Conservation (phyloP, 164 flowering plant species). For the Pachysandra terminalis region DNA sequence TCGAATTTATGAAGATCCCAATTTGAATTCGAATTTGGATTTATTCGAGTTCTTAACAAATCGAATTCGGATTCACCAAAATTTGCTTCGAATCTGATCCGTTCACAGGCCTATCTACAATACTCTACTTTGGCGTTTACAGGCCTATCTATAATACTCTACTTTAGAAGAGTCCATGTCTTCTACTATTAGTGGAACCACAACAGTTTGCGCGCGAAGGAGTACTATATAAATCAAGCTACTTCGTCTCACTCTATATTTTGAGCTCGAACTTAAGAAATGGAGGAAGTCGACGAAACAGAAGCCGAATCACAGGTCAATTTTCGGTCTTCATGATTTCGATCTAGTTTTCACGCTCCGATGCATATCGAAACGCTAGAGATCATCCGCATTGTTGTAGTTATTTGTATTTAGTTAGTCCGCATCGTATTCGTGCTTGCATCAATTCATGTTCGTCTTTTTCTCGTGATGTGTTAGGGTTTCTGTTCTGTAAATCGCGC, state of each 20-base stretch:
- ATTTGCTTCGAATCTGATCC: no score
- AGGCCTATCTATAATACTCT: no score
- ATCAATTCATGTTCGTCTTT: neutral
- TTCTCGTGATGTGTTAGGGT: neutral
- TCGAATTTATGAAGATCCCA: no score
- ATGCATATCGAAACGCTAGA: neutral
- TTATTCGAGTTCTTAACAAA: no score
- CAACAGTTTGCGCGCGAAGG: no score
- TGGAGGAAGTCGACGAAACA: conserved; percentile 75
- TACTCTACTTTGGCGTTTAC: no score
- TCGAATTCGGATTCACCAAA: no score
- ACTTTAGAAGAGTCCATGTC: no score
- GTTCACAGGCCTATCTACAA: no score
- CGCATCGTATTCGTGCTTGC: neutral
- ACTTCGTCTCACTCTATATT: conserved; percentile 5
- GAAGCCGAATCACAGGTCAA: conserved; percentile 53
- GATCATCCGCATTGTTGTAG: neutral
- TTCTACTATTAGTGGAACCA: no score
- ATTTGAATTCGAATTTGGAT: no score
- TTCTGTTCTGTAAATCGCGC: no score
- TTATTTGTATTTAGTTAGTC: neutral
- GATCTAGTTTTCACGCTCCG: neutral
- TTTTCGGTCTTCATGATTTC: neutral
- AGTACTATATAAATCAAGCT: neutral
- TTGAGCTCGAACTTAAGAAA: neutral